Percentiles rank a stretch among this genome's conserved stretches.
Evolutionary conservation across 2,329 filamentous ascomycete species (phyloP).

Genomic region (Neoscytalidium dimidiatum): DNA sequence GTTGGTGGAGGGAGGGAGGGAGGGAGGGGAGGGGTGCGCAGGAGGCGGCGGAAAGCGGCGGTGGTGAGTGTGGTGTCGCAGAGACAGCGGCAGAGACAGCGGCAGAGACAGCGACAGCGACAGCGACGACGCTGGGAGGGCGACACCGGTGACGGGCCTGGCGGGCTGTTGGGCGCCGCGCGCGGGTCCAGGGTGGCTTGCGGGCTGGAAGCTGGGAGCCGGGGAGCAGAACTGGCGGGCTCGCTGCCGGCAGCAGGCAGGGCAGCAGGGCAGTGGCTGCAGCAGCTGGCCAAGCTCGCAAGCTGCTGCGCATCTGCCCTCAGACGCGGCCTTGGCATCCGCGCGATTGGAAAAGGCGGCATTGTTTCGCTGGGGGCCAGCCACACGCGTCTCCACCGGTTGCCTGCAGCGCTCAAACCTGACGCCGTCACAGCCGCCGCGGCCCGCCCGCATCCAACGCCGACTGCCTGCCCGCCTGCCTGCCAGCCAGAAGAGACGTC

Average conservation of each 20-base stretch:
- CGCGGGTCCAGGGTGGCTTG: not conserved
- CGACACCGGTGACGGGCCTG: too few relatives aligned
- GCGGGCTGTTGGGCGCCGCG: not conserved
- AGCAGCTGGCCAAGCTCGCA: not conserved
- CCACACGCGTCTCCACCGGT: not conserved
- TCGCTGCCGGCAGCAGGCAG: too few relatives aligned
- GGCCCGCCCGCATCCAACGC: not conserved
- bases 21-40: constrained; percentile 20
- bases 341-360: not conserved
- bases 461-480: not conserved
- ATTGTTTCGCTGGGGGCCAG: constrained; percentile 2
- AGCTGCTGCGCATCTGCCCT: not conserved
- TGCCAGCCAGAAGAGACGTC: not conserved
- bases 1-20: constrained; percentile 19
- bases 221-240: not conserved
- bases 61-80: constrained; percentile 8
- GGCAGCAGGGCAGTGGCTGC: not conserved
- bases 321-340: constrained; percentile 2
- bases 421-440: constrained; percentile 1
- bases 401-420: not conserved
- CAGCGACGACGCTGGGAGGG: not conserved
- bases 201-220: not conserved
- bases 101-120: not conserved
- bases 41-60: not conserved
- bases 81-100: not conserved